Evolutionary conservation across 768 basidiomycete species (phyloP), one percentile per base, ranked within the genome.

Genomic region (Boletus tylopilopsis): DNA sequence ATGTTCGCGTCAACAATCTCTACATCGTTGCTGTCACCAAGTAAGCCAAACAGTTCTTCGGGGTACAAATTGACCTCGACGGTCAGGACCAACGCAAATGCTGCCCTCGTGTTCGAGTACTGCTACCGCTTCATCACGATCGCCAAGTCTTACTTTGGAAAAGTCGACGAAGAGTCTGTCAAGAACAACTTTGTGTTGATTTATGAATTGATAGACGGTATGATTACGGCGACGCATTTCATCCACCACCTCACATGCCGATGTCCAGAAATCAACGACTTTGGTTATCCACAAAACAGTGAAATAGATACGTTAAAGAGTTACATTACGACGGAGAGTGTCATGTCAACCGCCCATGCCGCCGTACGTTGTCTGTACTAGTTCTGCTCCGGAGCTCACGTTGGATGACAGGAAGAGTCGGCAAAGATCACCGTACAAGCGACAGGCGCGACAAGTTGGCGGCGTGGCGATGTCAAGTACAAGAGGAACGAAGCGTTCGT

Each of bases 401-500:
- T 12, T 3, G 23, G 22, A 27, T 56, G 37, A 12, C 60, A 95
- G 92, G 96, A 98, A 69, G 94, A 97, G 59, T 95, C 94, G 18
- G 90, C 92, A 13, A 96, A 94, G 68, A 98, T 99, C 54, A 98
- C 96, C 0, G 84, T 82, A 10, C 96, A 99, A 74, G 95, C 96
- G 9, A 99, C 96, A 0, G 96, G 96, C 1, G 87, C 90, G 24
- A 97, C 90, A 27, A 95, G 87, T 66, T 99, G 96, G 96, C 75
- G 96, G 35, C 77, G 94, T 49, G 86, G 82, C 15, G 96, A 97
- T 63, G 94, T 98, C 62, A 95, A 94, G 68, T 98, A 99, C 71
- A 89, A 96, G 76, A 99, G 98, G 79, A 99, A 99, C 57, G 96
- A 99, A 64, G 96, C 96, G 0, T 99, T 98, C 58, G 95, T 99